Evolutionary conservation across 441 rosid genomes (phyloP), one percentile per base, ranked within the genome.

Genomic region (Melastoma candidum): DNA sequence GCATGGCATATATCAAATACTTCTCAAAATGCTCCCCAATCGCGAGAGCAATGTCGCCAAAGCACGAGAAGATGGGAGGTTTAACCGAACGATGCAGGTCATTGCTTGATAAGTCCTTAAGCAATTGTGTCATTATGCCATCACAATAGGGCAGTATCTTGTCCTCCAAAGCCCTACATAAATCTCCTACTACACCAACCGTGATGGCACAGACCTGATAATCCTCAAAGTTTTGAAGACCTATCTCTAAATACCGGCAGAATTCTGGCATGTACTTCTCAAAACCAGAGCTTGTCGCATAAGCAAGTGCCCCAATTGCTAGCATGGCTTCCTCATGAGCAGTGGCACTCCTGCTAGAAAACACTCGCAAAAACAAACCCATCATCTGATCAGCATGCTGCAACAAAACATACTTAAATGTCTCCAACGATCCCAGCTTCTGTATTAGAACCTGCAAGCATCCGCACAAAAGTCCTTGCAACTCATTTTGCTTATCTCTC

Each of bases 301-400:
- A 81, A 48, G 98, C 98, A 48, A 92, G 83, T 6, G 96, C 88
- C 60, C 98, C 98, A 11, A 92, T 85, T 27, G 96, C 98, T 47
- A 92, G 95, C 94, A 92, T 85, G 49, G 95, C 98, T 76, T 90
- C 98, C 74, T 90, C 95, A 13, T 87, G 96, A 54, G 87, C 93
- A 13, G 95, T 90, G 66, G 97, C 87, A 68, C 90, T 84, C 64
- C 79, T 83, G 60, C 95, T 85, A 56, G 81, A 81, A 67, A 92
- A 79, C 53, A 92, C 97, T 71, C 75, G 76, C 43, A 92, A 87
- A 73, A 88, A 84, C 55, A 88, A 61, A 48, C 79, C 24, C 98
- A 92, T 92, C 68, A 92, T 92, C 68, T 84, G 77, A 71, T 92
- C 95, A 12, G 89, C 89, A 32, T 74, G 79, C 73, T 84, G 95